These are phyloP conservation scores for Ustilago shanxiensis DNA, from an alignment of 1,284 basidiomycete species.

Conservation along the genomic window DNA sequence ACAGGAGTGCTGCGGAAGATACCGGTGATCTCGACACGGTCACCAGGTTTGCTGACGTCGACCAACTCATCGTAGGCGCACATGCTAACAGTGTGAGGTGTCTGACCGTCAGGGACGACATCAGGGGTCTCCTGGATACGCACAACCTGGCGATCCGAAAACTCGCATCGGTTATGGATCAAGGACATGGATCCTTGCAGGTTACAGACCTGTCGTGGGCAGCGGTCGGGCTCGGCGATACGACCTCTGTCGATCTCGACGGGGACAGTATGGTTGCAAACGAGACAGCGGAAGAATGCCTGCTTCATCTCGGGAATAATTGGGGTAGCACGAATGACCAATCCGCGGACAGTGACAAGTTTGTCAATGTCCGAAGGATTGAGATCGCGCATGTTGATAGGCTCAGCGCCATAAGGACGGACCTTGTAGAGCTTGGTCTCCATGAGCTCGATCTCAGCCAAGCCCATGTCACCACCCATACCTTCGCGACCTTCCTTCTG, in stretches of 20 bases:
- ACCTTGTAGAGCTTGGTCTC: slow-evolving; percentile 83
- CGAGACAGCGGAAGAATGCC: slow-evolving; percentile 97
- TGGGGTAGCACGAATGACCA: slow-evolving; percentile 96
- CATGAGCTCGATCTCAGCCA: slow-evolving; percentile 63
- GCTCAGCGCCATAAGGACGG: slow-evolving; percentile 84
- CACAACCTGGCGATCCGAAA: slow-evolving; percentile 94
- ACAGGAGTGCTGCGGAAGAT: slow-evolving; percentile 95
- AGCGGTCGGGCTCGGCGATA: slow-evolving; percentile 90
- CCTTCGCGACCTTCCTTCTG: slow-evolving; percentile 77
- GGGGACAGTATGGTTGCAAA: slow-evolving; percentile 92
- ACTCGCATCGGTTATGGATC: slow-evolving; percentile 96
- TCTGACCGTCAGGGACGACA: slow-evolving; percentile 96
- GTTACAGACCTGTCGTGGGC: slow-evolving; percentile 91
- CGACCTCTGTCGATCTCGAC: slow-evolving; percentile 96
- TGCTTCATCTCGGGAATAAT: slow-evolving; percentile 98
- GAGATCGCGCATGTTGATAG: slow-evolving; percentile 71
- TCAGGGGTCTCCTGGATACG: slow-evolving; percentile 97
- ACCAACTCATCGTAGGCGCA: slow-evolving; percentile 98
- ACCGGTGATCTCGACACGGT: slow-evolving; percentile 89
- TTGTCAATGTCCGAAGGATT: slow-evolving; percentile 72
- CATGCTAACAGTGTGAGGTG: slow-evolving; percentile 94
- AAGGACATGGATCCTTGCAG: slow-evolving; percentile 90
- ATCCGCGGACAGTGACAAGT: slow-evolving; percentile 92
- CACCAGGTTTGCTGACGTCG: slow-evolving; percentile 93
- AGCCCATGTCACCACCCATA: slow-evolving; percentile 79